Base-by-base conservation (phyloP, 2,329 filamentous ascomycete genomes). In the Diplodia intermedia region DNA sequence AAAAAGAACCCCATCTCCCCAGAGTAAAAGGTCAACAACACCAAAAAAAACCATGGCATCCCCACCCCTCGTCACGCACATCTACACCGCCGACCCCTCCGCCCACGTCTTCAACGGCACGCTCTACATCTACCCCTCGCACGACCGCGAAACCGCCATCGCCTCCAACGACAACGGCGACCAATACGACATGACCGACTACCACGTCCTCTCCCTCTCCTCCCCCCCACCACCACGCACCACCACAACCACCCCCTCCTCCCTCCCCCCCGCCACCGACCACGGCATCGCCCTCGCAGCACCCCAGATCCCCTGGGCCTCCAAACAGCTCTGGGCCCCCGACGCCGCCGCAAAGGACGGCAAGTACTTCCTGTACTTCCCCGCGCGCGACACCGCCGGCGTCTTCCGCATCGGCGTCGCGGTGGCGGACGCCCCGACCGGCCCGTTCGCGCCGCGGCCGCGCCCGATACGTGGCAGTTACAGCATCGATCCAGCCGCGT, bases 161-260 rank as follows among this genome's bases (percentile, higher is more conserved):
- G 68, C 86, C 68, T 89, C 90, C 83, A 93, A 94, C 81, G 91
- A 93, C 84, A 92, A 93, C 84, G 91, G 91, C 75, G 91, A 93
- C 80, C 91, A 93, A 77, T 93, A 93, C 78, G 91, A 92, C 81
- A 94, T 93, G 91, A 85, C 82, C 67, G 91, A 94, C 82, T 94
- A 94, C 84, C 91, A 93, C 79, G 91, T 94, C 77, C 89, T 93
- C 79, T 89, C 86, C 71, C 81, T 86, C 68, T 84, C 87, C 67
- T 81, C 84, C 1, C 81, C 87, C 29, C 33, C 8, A 2, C 33
- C 33, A 9, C 33, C 7, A 11, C 33, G 1, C 3, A 8, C 31
- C 31, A 9, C 31, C 31, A 7, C 31, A 4, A 7, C 31, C 31
- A 7, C 31, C 2, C 9, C 31, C 2, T 1, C 31, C 9, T 8